Evolutionary conservation across 805 yeast species (phyloP).

Genomic region (Zygoascus bituminiphila): DNA sequence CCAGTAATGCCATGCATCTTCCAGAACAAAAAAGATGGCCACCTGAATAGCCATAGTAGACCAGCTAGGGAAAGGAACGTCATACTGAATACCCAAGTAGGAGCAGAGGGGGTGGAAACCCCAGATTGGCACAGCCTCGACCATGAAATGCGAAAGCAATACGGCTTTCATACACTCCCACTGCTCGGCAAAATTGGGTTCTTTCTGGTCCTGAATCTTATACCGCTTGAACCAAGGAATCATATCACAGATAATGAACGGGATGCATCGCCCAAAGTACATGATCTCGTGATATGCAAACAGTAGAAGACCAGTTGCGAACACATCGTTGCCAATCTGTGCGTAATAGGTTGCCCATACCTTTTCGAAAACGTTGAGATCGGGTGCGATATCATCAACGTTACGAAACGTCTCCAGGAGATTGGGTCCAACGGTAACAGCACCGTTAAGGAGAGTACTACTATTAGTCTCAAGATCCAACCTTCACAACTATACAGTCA

Average conservation of each 20-base stretch:
- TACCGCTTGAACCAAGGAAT: conserved; percentile 77
- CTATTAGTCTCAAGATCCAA: not conserved
- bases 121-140: conserved; percentile 96
- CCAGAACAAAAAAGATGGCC: conserved; percentile 68
- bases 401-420: not conserved
- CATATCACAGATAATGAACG: conserved; percentile 83
- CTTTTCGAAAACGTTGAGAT: conserved; percentile 37
- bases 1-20: conserved; percentile 97
- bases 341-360: conserved; percentile 89
- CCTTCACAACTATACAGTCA: no score
- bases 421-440: not conserved
- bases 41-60: conserved; percentile 57
- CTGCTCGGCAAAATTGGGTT: conserved; percentile 76
- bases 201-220: conserved; percentile 82
- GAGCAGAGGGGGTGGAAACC: conserved; percentile 90
- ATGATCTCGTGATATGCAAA: conserved; percentile 75
- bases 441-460: conserved; percentile 1
- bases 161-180: conserved; percentile 87
- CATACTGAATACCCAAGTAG: conserved; percentile 61
- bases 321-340: conserved; percentile 73
- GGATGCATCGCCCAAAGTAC: conserved; percentile 88
- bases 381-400: not conserved
- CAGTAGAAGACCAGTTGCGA: conserved; percentile 86
- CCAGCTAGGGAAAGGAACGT: conserved; percentile 76
- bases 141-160: conserved; percentile 75